Percentiles rank a stretch among this genome's conserved stretches.
phyloP scores from a whole-genome alignment of 2,329 filamentous ascomycete species.

The Fusarium mundagurra region DNA sequence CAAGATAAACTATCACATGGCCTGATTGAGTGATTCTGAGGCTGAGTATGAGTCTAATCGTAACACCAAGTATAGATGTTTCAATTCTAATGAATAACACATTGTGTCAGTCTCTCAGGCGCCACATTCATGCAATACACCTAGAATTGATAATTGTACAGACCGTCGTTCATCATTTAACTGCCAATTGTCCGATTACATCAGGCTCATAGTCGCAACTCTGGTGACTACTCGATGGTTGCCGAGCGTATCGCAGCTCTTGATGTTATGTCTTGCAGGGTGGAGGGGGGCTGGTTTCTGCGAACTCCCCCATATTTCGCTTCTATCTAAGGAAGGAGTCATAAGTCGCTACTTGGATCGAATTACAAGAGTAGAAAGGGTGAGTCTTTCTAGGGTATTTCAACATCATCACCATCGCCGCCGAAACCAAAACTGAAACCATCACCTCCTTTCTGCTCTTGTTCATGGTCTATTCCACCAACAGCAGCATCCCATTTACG shows the following conservation, averaged over 20 bases:
- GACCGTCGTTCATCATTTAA: slow-evolving; percentile 5
- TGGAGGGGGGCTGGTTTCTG: background rate
- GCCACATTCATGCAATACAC: background rate
- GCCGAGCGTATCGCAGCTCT: background rate
- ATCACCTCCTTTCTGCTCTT: slow-evolving; percentile 45
- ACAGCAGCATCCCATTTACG: slow-evolving; percentile 88
- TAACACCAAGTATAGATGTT: background rate
- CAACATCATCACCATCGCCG: slow-evolving; percentile 56
- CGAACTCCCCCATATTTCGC: background rate
- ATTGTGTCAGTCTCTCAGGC: background rate
- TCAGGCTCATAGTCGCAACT: background rate
- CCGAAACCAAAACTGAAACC: slow-evolving; percentile 67
- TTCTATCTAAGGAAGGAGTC: background rate
- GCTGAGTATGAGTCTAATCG: slow-evolving; percentile 8
- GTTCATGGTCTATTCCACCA: slow-evolving; percentile 47
- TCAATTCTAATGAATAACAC: background rate
- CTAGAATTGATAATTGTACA: slow-evolving; percentile 2
- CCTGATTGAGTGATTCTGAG: background rate
- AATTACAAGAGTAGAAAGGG: background rate
- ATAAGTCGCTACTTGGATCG: background rate
- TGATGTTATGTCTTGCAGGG: background rate
- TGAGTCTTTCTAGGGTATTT: slow-evolving; percentile 52
- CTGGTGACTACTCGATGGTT: background rate
- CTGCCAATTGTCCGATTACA: background rate
- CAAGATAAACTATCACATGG: background rate